Percentiles rank a stretch among this genome's conserved stretches.
Conservation (phyloP, 441 rosid genomes). For the Melastoma candidum region DNA sequence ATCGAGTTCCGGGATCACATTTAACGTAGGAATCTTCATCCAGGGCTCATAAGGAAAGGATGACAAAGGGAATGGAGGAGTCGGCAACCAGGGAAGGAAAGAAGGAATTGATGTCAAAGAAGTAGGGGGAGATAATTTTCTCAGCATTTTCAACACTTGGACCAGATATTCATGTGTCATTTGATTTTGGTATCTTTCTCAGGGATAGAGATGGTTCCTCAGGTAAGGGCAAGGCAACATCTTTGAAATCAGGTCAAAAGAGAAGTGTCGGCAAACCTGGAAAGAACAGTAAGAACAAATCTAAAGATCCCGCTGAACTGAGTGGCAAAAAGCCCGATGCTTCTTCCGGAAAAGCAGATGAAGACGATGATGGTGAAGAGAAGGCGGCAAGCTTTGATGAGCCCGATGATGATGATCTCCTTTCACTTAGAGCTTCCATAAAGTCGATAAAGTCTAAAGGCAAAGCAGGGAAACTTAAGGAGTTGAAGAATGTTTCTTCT, state of each 20-base stretch:
- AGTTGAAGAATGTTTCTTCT: too few species aligned
- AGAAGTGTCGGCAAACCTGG: too few species aligned
- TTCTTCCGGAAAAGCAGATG: constrained; percentile 31
- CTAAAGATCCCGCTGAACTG: constrained; percentile 39
- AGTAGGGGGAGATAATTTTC: constrained; percentile 28
- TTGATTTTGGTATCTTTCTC: background rate
- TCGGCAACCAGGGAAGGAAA: constrained; percentile 34
- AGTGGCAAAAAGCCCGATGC: constrained; percentile 30
- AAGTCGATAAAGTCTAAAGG: constrained; percentile 17
- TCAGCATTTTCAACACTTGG: background rate
- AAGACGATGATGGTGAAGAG: constrained; percentile 27
- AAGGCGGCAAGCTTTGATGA: constrained; percentile 30
- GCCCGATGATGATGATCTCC: constrained; percentile 38
- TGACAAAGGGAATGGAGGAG: constrained; percentile 23
- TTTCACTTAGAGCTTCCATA: constrained; percentile 23
- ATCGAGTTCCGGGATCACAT: too few species aligned
- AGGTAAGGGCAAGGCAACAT: constrained; percentile 11
- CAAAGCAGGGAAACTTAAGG: too few species aligned
- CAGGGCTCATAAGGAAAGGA: constrained; percentile 68
- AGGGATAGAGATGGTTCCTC: constrained; percentile 35
- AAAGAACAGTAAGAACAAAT: constrained; percentile 21
- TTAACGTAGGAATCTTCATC: background rate
- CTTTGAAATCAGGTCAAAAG: too few species aligned
- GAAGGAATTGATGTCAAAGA: constrained; percentile 30
- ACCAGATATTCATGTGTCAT: background rate